Base-by-base conservation (phyloP, 495 filamentous ascomycete genomes). In the Parathielavia hyrcaniae region DNA sequence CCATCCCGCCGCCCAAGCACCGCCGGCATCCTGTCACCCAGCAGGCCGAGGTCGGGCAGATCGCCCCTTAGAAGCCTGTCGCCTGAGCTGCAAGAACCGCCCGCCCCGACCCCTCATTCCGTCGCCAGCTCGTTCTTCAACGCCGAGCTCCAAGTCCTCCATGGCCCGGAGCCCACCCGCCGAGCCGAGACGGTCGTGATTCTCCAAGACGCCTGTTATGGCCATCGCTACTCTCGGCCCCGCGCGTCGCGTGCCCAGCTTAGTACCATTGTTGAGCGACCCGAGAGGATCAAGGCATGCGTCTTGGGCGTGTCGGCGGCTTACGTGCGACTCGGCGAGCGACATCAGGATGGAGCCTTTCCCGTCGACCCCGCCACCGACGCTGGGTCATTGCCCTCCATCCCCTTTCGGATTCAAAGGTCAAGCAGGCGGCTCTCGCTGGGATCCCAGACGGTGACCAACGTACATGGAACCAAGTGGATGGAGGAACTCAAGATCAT, bases 191-290 rank as follows among this genome's bases (percentile, higher is more conserved):
- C 89, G 0, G 69, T 92, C 2, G 90, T 96, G 11, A 79, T 98
- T 34, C 67, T 97, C 5, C 89, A 97, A 57, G 95, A 98, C 70
- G 84, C 86, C 50, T 95, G 92, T 73, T 98, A 97, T 63, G 90
- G 90, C 12, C 93, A 98, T 69, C 84, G 88, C 1, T 97, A 81
- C 66, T 87, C 90, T 13, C 81, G 93, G 22, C 90, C 89, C n/a
- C 83, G 86, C 39, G 83, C 86, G 0, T 82, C 81, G 3, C 83
- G 82, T 52, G 76, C 74, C 4, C 77, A 76, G 5, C 77, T 97
- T 0, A 82, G 67, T 51, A 85, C 81, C 41, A 92, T 97, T 48
- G 90, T 97, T 14, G 93, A 98, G 71, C 78, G 92, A 38, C 93
- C 93, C 32, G 93, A 98, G 74, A 82, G 93, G 38, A 84, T 98